Evolutionary conservation across 768 basidiomycete species (phyloP), one percentile per base, ranked within the genome.

Genomic region (Termitomyces sp.): DNA sequence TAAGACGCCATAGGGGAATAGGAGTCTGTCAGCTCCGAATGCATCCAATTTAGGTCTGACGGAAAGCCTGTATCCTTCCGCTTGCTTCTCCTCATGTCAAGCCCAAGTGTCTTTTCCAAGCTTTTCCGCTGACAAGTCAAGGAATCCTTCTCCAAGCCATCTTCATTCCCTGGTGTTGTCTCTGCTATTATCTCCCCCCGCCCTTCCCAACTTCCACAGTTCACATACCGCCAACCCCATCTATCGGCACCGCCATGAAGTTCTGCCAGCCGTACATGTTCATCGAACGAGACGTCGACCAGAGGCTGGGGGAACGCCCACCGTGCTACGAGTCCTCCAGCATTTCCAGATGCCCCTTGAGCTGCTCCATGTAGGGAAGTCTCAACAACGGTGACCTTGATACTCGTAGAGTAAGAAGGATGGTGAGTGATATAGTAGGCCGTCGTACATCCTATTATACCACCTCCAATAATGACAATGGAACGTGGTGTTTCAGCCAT

Each of bases 171-270:
- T 5, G 35, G 16, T 3, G 9, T 37, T 25, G 32, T 8, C 25
- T 55, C 66, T 12, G 62, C 59, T 32, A 43, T 59, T 25, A 58
- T 59, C 5, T 56, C 60, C 60, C 82, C 84, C 7, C 75, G 73
- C n/a, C 88, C 88, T 60, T 83, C 79, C 88, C 88, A 90, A 59
- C 76, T 82, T 5, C 85, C 85, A 60, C 85, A 88, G n/a, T 75
- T 73, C 37, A 93, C 85, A 63, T 78, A 83, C 45, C 93, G 73
- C 82, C 89, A 94, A 0, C 91, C 91, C 91, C 91, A 94, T n/a
- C 84, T 72, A 28, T 81, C 77, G 30, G 75, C 69, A 3, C 92
- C 93, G 55, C 78, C 77, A 68, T 88, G 84, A 62, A 86, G 75
- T 49, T 81, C 67, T 3, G 91, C 89, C 9, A 96, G 78, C 37